Base-by-base conservation (phyloP, 257 asterid species). In the Solanum corneliomulleri region DNA sequence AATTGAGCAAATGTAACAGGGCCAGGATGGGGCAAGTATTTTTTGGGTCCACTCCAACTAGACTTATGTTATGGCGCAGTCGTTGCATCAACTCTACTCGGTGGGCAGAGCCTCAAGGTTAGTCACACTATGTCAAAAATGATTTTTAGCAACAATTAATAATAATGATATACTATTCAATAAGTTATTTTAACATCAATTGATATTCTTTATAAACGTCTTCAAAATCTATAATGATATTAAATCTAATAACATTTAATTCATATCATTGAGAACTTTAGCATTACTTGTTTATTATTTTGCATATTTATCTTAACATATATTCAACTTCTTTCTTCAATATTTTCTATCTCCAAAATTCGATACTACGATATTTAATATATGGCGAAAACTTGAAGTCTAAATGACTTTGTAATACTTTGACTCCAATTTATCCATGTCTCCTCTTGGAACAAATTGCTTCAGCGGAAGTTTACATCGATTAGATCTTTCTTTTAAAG, bases 41-140 rank as follows among this genome's bases (percentile, higher is more conserved):
- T 93, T 20, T 96, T 93, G 10, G 96, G 97, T 76, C 98, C 98
- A 27, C 92, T 95, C 25, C 98, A 95, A 86, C 75, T 93, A 86
- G 92, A 88, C 70, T 47, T 93, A 10, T 93, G 97, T 78, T 95
- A 91, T 70, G 94, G 93, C 66, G 95, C 92, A 45, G 97, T 95
- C 1, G 93, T 95, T 85, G 94, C 95, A 14, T 83, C 91, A 64
- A 86, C 92, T 6, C 95, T 95, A 86, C 93, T 95, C 5, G 96
- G 97, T 82, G 98, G 98, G 9, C 97, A 94, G 37, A 92, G 93
- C 89, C 93, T 95, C 76, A 93, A 93, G 98, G 98, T 94, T 49
- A 18, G 87, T 21, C 60, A 93, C 21, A 15, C 60, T 2, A 15
- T 0, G 21, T 49, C 8, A 49, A 49, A 49, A 49, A 15, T 45